A percentile compares a stretch with the other conserved stretches of the same genome.
Conservation (phyloP, 2,329 filamentous ascomycete genomes). For the Cryphonectria nitschkei region DNA sequence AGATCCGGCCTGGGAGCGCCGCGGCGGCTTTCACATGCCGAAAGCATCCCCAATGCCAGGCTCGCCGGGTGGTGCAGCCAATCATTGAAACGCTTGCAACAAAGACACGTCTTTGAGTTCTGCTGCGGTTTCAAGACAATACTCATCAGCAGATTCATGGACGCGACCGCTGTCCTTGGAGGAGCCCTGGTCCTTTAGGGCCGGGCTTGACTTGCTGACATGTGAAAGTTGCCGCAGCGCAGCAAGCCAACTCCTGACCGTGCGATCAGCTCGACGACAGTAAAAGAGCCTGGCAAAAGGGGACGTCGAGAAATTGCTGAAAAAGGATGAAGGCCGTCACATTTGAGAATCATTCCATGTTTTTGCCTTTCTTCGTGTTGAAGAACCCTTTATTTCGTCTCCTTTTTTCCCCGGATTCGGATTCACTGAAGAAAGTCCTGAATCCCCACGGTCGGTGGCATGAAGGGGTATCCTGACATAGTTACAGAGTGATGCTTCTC, state of each 20-base stretch:
- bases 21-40: conserved; percentile 24
- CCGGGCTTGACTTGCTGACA: conserved; percentile 18
- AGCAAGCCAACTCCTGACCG: conserved; percentile 18
- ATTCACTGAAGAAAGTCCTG: not conserved
- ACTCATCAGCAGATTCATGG: not conserved
- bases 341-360: not conserved
- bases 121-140: not conserved
- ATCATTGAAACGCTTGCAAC: not conserved
- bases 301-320: not conserved
- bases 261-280: not conserved
- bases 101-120: not conserved
- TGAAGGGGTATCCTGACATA: not conserved
- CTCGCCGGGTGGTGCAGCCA: not conserved
- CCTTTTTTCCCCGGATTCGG: conserved; percentile 1
- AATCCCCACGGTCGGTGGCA: not conserved
- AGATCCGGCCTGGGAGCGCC: not conserved
- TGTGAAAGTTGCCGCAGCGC: conserved; percentile 21
- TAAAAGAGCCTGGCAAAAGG: not conserved
- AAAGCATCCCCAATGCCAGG: not conserved
- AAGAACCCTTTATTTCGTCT: too few relatives aligned
- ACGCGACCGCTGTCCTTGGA: not conserved
- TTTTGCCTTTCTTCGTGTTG: not conserved
- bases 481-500: not conserved
- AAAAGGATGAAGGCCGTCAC: not conserved
- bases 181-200: not conserved